Evolutionary conservation across 805 yeast species (phyloP), one percentile per base, ranked within the genome.

Genomic region (Wickerhamomyces queroliae): DNA sequence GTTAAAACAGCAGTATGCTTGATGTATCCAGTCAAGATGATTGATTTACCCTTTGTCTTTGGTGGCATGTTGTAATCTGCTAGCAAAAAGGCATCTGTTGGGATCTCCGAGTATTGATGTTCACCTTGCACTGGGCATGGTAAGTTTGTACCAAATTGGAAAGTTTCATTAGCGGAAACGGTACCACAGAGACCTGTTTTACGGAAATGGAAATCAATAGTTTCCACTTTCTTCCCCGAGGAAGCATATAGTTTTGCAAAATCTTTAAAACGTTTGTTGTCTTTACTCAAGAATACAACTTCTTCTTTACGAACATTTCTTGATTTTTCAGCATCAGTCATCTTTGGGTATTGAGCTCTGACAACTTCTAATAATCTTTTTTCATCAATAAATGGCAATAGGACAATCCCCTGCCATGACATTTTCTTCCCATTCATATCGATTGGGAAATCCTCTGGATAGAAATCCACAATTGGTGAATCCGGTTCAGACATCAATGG

Each of bases 351-450:
- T 44, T 82, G 77, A 1, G 63, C 74, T 38, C 75, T 69, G 2
- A 89, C 95, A 4, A 78, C 80, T 15, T 68, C 64, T 38, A 90
- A 59, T 33, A 90, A 66, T 49, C 95, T 67, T n/a, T 61, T 61
- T 52, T 87, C 95, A 52, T 90, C 96, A 50, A 90, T 91, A 49
- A 90, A 90, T 0, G 98, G 97, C 40, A 90, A 64, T 30, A 90
- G 63, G 1, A 95, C 90, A 52, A 90, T 83, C 39, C 95, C 97
- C 58, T 88, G 95, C 98, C 98, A 90, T 37, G 91, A 71, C 87
- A 84, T 83, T 49, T 85, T 88, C 49, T 87, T 86, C 22, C 98
- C 98, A 56, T 90, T 89, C 96, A 90, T 88, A 62, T 90, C 98
- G 47, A 90, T 82, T 34, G 81, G 76, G 62, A 90, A 90, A 24